These are phyloP conservation scores for Amanita subjunquillea DNA, from an alignment of 768 basidiomycete species.

Conservation along the genomic window DNA sequence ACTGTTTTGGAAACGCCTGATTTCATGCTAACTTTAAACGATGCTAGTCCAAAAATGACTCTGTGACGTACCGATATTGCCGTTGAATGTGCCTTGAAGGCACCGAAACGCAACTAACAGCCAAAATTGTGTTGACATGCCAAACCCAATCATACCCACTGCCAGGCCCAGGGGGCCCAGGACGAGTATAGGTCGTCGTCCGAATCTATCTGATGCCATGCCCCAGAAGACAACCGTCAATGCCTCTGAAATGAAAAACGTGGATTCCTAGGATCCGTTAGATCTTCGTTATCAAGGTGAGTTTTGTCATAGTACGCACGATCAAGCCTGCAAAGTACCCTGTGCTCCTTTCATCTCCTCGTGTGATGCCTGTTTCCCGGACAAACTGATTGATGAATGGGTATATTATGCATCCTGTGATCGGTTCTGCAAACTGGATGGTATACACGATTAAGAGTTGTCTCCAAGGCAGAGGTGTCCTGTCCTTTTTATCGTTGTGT, in stretches of 20 bases:
- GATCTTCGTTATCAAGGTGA: background rate
- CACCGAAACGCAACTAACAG: conserved; percentile 12
- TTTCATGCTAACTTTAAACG: conserved; percentile 24
- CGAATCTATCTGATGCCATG: conserved; percentile 30
- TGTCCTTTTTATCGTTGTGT: background rate
- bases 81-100: conserved; percentile 8
- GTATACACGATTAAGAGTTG: conserved; percentile 21
- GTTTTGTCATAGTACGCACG: conserved; percentile 13
- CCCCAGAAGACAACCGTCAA: conserved; percentile 36
- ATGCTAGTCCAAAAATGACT: conserved; percentile 9
- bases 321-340: conserved; percentile 33
- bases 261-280: conserved; percentile 24
- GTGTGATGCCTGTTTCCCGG: conserved; percentile 22
- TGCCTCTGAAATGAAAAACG: conserved; percentile 34
- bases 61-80: background rate
- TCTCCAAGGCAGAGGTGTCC: conserved; percentile 20
- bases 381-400: conserved; percentile 30
- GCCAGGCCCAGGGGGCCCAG: conserved; percentile 31
- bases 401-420: conserved; percentile 27
- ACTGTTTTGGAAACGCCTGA: conserved; percentile 1
- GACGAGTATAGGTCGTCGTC: conserved; percentile 32
- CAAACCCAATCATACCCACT: conserved; percentile 29
- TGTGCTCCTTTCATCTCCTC: conserved; percentile 24
- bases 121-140: conserved; percentile 29
- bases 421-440: conserved; percentile 24